Evolutionary conservation across 495 filamentous ascomycete genomes (phyloP).

Genomic region (Ramalina intermedia): DNA sequence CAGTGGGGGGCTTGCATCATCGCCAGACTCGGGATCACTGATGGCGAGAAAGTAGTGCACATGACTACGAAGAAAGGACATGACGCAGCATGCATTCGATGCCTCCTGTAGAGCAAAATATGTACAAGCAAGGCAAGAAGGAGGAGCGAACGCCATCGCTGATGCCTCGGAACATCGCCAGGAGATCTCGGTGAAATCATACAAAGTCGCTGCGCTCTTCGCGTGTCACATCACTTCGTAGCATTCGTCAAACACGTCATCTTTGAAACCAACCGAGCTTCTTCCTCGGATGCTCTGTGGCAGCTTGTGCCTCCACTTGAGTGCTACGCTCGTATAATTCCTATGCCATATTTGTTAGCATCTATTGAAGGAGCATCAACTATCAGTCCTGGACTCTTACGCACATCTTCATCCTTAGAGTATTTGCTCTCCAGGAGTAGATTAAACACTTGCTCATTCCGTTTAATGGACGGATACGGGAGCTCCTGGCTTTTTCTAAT

Average conservation of each 20-base stretch:
- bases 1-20: too few relatives aligned
- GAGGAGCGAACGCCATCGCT: too few relatives aligned
- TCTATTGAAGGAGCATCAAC: too few relatives aligned
- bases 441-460: slow-evolving; percentile 50
- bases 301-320: slow-evolving; percentile 10
- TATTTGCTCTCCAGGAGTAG: slow-evolving; percentile 56
- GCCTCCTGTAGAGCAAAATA: too few relatives aligned
- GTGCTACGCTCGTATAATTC: slow-evolving; percentile 17
- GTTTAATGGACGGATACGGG: slow-evolving; percentile 57
- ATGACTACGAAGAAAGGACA: too few relatives aligned
- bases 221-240: neutral
- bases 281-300: slow-evolving; percentile 9
- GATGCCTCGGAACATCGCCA: too few relatives aligned
- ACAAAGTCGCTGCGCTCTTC: too few relatives aligned
- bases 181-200: too few relatives aligned
- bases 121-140: too few relatives aligned
- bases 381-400: neutral
- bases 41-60: too few relatives aligned
- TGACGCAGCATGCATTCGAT: too few relatives aligned
- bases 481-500: slow-evolving; percentile 82
- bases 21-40: too few relatives aligned
- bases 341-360: neutral
- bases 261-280: slow-evolving; percentile 16
- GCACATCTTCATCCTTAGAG: slow-evolving; percentile 36
- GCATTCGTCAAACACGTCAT: slow-evolving; percentile 5